Conservation (phyloP, 441 rosid species). For the Populus hybrid region DNA sequence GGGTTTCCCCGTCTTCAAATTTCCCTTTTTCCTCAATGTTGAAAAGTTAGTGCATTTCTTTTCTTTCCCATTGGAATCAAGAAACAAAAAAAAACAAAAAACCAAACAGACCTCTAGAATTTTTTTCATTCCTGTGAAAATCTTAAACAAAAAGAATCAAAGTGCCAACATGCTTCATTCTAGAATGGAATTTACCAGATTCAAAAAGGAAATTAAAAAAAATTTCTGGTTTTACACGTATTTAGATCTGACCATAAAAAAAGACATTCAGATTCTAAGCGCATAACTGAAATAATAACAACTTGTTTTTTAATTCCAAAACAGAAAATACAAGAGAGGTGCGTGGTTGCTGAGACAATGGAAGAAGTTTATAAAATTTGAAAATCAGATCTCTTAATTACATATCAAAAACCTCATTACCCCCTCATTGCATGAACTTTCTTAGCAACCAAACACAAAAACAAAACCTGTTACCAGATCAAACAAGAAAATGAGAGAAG, state of each 20-base stretch:
- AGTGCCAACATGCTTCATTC: background rate
- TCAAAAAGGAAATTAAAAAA: background rate
- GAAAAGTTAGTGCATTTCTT: background rate
- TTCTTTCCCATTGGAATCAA: background rate
- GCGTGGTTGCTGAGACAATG: background rate
- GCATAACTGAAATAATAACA: background rate
- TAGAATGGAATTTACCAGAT: background rate
- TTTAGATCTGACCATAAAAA: slow-evolving; percentile 26
- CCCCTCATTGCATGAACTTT: slow-evolving; percentile 1
- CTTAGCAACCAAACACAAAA: slow-evolving; percentile 16
- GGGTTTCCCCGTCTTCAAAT: background rate
- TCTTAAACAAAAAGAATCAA: background rate
- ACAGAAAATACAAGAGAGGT: background rate
- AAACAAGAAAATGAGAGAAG: slow-evolving; percentile 8
- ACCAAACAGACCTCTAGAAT: background rate
- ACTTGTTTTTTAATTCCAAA: background rate
- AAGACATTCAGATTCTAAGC: background rate
- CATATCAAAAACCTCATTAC: background rate
- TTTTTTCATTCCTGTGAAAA: background rate
- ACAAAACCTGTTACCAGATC: slow-evolving; percentile 6
- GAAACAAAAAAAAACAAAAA: background rate
- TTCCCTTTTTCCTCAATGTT: background rate
- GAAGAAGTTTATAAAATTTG: background rate
- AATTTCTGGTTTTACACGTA: background rate
- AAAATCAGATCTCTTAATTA: slow-evolving; percentile 21